Evolutionary conservation across 768 basidiomycete genomes (phyloP), one percentile per base, ranked within the genome.

Genomic region (Sporobolomyces phaffii): DNA sequence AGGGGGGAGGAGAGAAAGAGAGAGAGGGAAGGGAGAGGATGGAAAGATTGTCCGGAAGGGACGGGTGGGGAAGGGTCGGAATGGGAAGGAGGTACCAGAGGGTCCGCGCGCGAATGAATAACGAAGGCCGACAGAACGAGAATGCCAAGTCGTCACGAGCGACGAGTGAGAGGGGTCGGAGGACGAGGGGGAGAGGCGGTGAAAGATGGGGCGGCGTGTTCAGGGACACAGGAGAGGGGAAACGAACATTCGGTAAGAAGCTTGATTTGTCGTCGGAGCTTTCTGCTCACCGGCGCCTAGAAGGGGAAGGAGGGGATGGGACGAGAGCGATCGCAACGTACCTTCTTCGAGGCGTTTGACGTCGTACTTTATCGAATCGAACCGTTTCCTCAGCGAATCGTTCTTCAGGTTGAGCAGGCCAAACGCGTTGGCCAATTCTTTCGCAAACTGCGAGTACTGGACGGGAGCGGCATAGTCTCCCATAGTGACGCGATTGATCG

Each of bases 351-450:
- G 77, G 47, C 75, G 69, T 75, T 79, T 79, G 44, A 80, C 71
- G 56, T 80, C 79, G 73, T 80, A 81, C 69, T 80, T 80, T 58
- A 80, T 70, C 24, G 76, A 75, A 72, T 80, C 79, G 64, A 80
- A 80, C 33, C 77, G 75, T 31, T 79, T 76, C 44, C 79, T 64
- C 17, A 80, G 71, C 29, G 76, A 75, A 63, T 81, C 80, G 67
- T 81, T 81, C 64, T 80, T 78, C 20, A 81, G 75, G 61, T 81
- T 81, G 24, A 80, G 69, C 13, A 75, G 57, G 17, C 73, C 63
- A 18, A 68, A 62, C 6, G 70, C 70, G 49, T 64, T 69, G 1
- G 79, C 78, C 22, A 81, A 74, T 62, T 81, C 79, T 40, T 78
- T 79, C 60, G 78, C 77, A 64, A 81, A 81, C n/a, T 69, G 68